Evolutionary conservation across 2,329 filamentous ascomycete species (phyloP).

Genomic region (Xylariales sp.): DNA sequence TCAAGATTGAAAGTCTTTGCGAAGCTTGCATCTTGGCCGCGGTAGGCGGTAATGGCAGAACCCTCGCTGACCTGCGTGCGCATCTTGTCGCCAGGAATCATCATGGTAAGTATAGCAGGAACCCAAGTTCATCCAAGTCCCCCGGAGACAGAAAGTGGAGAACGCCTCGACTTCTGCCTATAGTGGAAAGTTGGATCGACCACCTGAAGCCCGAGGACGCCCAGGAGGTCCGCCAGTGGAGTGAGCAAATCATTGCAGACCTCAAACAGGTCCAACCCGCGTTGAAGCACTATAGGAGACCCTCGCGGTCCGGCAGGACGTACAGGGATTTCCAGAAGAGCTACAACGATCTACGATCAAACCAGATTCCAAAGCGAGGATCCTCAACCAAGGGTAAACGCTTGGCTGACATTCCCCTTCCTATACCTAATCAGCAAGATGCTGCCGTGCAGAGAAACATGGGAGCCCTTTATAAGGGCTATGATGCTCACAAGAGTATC

Average conservation of each 20-base stretch:
- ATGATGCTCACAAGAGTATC: conserved; percentile 16
- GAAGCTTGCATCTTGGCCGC: conserved; percentile 49
- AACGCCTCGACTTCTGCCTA: neutral
- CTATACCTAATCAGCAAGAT: conserved; percentile 10
- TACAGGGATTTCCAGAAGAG: neutral
- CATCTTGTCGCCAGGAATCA: conserved; percentile 34
- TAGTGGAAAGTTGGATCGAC: conserved; percentile 5
- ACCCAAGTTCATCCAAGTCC: no score
- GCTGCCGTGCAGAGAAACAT: conserved; percentile 16
- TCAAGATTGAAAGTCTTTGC: conserved; percentile 34
- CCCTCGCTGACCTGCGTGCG: conserved; percentile 42
- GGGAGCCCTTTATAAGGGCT: conserved; percentile 12
- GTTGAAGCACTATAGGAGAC: neutral
- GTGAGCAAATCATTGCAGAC: neutral
- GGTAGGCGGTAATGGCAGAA: conserved; percentile 37
- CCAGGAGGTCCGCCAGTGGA: neutral
- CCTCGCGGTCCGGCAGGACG: no score
- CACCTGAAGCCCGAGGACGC: neutral
- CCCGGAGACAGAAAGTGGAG: neutral
- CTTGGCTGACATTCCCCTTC: neutral
- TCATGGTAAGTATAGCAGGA: no score
- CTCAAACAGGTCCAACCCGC: neutral
- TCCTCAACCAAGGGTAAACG: neutral
- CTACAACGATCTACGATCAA: neutral
- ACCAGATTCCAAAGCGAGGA: neutral